phyloP scores from a whole-genome alignment of 257 asterid species.

The Nicotiana knightiana region DNA sequence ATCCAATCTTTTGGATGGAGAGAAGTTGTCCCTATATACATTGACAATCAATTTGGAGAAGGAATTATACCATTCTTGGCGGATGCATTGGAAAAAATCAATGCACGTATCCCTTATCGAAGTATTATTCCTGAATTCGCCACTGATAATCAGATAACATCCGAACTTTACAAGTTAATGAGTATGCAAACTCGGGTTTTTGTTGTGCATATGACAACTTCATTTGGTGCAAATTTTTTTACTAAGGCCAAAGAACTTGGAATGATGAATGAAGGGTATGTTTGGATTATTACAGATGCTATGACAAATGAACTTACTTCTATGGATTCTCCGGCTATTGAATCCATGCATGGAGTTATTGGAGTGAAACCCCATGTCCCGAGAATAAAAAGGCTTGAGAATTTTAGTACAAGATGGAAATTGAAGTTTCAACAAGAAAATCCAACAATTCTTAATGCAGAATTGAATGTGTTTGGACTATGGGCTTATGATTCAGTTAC shows the following conservation, averaged over 20 bases:
- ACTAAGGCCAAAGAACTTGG: conserved; percentile 27
- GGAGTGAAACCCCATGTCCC: conserved; percentile 42
- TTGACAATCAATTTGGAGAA: conserved; percentile 43
- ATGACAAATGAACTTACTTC: conserved; percentile 21
- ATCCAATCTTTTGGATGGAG: conserved; percentile 45
- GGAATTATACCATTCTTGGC: conserved; percentile 41
- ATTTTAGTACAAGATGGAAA: conserved; percentile 31
- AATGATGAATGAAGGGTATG: conserved; percentile 41
- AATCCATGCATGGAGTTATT: conserved; percentile 50
- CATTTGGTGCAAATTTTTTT: conserved; percentile 35
- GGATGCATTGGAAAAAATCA: conserved; percentile 31
- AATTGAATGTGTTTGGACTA: conserved; percentile 27
- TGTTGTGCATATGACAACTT: conserved; percentile 28
- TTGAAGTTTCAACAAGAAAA: conserved; percentile 10
- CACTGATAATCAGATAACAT: conserved; percentile 28
- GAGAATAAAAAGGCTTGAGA: conserved; percentile 14
- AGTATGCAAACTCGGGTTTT: conserved; percentile 50
- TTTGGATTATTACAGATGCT: conserved; percentile 45
- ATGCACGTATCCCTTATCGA: conserved; percentile 35
- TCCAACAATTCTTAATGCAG: conserved; percentile 6
- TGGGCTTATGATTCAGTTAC: conserved; percentile 49
- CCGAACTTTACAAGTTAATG: conserved; percentile 42
- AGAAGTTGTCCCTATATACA: conserved; percentile 39
- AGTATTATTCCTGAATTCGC: conserved; percentile 31
- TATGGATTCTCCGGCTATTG: conserved; percentile 18